Conservation (phyloP, 768 basidiomycete genomes). For the Mycena epipterygia region DNA sequence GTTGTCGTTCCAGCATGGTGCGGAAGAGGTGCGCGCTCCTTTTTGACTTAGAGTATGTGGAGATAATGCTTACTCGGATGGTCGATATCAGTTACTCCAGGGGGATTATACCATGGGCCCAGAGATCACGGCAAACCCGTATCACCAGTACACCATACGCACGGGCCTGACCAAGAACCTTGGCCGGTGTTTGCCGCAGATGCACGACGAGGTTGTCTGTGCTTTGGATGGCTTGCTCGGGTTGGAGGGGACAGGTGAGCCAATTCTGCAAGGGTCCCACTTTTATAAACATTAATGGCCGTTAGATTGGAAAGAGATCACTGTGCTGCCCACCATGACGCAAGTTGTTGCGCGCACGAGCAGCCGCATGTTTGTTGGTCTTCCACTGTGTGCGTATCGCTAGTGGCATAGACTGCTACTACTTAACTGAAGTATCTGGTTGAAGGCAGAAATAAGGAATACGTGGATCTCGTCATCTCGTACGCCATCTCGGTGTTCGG, state of each 20-base stretch:
- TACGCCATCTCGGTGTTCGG: neutral
- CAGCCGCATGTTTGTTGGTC: slow-evolving; percentile 12
- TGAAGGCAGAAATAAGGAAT: slow-evolving; percentile 5
- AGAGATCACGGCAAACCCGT: neutral
- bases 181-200: neutral
- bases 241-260: neutral
- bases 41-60: neutral
- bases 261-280: neutral
- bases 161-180: neutral
- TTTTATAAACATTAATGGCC: neutral
- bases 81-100: neutral
- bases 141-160: neutral
- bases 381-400: slow-evolving; percentile 9
- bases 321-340: neutral
- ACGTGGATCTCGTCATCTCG: neutral
- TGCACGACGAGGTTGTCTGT: slow-evolving; percentile 1
- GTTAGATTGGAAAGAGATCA: neutral
- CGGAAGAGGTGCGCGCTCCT: neutral
- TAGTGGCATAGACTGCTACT: neutral
- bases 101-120: neutral
- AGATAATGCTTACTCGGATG: neutral
- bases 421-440: neutral
- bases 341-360: slow-evolving; percentile 11
- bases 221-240: neutral
- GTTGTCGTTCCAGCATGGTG: neutral